Evolutionary conservation across 352 stramenopile genomes (phyloP), one percentile per base, ranked within the genome.

Genomic region (Globisporangium spiculum): DNA sequence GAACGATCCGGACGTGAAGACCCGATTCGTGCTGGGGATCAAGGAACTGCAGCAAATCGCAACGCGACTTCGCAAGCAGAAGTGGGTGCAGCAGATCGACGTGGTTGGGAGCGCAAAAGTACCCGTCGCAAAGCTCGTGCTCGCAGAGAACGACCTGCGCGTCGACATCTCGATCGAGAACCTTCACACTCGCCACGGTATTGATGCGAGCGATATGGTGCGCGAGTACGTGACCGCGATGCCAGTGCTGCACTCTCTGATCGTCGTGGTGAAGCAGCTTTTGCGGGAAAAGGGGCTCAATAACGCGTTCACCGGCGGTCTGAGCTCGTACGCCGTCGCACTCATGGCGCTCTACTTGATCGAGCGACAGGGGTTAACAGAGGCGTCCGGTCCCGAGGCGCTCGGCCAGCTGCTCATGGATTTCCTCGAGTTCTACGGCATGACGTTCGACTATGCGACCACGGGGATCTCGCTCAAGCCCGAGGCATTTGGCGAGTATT

Each of bases 151-250:
- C n/a, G 76, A 78, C 36, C 66, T 93, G 34, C 80, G 84, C 50
- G 84, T 98, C 30, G 91, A 97, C 69, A 93, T 97, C 52, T 95
- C 89, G 6, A 94, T 97, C 48, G 89, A 97, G 73, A 94, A 92
- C 26, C 66, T 81, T 7, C 90, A 97, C 67, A 95, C 88, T 2
- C 76, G 71, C 34, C 72, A 82, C 46, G 91, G 91, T 36, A 87
- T 97, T 44, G 83, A 91, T 57, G 91, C 89, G 1, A 97, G 85
- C 54, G 79, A 83, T n/a, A 75, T 97, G 41, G 89, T 96, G 59
- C 83, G 84, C 18, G 74, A 84, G 44, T 93, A 96, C 67, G 84
- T 94, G 46, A 72, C 68, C 5, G 75, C 80, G 1, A 68, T 96
- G 24, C 84, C 87, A 0, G 71, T 84, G 9, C 71, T 98, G 53